Evolutionary conservation across 2,329 filamentous ascomycete genomes (phyloP).

Genomic region (Aspergillus sp.): DNA sequence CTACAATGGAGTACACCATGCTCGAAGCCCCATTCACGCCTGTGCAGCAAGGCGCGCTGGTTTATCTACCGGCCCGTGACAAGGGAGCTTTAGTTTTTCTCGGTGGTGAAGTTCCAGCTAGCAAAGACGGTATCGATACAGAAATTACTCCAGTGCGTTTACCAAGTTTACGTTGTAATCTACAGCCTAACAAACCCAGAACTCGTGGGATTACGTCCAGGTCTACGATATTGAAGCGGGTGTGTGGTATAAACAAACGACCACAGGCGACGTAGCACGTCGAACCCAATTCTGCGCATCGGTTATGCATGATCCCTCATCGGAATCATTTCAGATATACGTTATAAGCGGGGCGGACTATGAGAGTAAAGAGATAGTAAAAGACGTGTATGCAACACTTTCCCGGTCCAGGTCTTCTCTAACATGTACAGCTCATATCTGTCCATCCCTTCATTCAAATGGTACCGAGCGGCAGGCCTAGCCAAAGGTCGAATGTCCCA

Average conservation of each 20-base stretch:
- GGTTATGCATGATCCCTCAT: constrained; percentile 12
- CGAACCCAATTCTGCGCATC: constrained; percentile 18
- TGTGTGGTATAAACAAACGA: constrained; percentile 21
- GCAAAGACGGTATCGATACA: constrained; percentile 12
- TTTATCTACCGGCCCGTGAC: constrained; percentile 12
- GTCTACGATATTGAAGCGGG: constrained; percentile 15
- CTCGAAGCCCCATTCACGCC: constrained; percentile 11
- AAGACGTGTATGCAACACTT: constrained; percentile 11
- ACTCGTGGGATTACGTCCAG: constrained; percentile 14
- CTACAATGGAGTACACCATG: constrained; percentile 7
- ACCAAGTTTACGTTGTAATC: no score
- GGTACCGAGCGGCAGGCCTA: constrained; percentile 13
- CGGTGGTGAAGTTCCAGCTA: constrained; percentile 18
- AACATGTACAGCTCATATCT: constrained; percentile 10
- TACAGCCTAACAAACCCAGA: constrained; percentile 2
- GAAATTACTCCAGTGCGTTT: constrained; percentile 9
- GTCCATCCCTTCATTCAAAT: constrained; percentile 19
- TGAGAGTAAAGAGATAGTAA: constrained; percentile 1
- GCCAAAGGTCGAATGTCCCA: constrained; percentile 14
- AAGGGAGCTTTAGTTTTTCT: constrained; percentile 15
- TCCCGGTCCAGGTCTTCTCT: neutral
- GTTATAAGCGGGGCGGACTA: constrained; percentile 15
- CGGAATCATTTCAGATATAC: constrained; percentile 16
- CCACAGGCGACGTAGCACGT: constrained; percentile 11
- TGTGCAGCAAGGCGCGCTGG: constrained; percentile 12